A percentile compares a stretch with the other conserved stretches of the same genome.
Evolutionary conservation across 345 rosid genomes (phyloP).

Genomic region (Crucihimalaya himalaica): DNA sequence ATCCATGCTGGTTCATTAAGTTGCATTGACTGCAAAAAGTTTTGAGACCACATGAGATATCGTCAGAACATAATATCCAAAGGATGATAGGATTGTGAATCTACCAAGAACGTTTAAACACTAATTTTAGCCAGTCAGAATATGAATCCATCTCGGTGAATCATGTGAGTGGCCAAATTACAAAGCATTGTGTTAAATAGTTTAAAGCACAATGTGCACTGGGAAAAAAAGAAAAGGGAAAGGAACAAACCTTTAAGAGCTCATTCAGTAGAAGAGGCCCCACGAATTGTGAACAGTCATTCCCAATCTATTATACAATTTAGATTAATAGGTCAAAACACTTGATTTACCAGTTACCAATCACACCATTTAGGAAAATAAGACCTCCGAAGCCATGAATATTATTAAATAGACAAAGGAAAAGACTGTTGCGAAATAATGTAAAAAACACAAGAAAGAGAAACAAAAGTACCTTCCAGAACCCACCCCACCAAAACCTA

Average conservation of each 20-base stretch:
- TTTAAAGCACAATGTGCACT: slow-evolving; percentile 5
- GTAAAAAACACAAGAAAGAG: not conserved
- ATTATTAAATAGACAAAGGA: slow-evolving; percentile 12
- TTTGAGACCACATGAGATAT: slow-evolving; percentile 27
- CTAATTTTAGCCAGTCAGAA: not conserved
- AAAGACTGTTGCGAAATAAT: not conserved
- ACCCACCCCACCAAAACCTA: slow-evolving; percentile 99
- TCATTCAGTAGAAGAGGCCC: slow-evolving; percentile 88
- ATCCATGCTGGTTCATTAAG: slow-evolving; percentile 86
- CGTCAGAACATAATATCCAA: slow-evolving; percentile 27
- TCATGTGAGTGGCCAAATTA: slow-evolving; percentile 7
- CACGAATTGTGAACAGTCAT: slow-evolving; percentile 91
- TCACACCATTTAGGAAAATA: slow-evolving; percentile 13
- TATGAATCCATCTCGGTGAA: not conserved
- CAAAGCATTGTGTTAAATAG: slow-evolving; percentile 13
- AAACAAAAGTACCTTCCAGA: slow-evolving; percentile 81
- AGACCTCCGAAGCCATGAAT: not conserved
- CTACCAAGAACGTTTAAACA: slow-evolving; percentile 18
- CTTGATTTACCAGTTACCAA: slow-evolving; percentile 23
- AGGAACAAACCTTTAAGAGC: slow-evolving; percentile 72
- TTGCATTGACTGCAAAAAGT: slow-evolving; percentile 93
- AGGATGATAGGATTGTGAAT: slow-evolving; percentile 11
- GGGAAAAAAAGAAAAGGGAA: not conserved
- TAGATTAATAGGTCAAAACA: slow-evolving; percentile 22
- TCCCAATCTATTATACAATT: slow-evolving; percentile 62